Percentiles rank a stretch among this genome's conserved stretches.
Evolutionary conservation across 2,329 filamentous ascomycete genomes (phyloP).

Genomic region (Sclerotinia borealis): DNA sequence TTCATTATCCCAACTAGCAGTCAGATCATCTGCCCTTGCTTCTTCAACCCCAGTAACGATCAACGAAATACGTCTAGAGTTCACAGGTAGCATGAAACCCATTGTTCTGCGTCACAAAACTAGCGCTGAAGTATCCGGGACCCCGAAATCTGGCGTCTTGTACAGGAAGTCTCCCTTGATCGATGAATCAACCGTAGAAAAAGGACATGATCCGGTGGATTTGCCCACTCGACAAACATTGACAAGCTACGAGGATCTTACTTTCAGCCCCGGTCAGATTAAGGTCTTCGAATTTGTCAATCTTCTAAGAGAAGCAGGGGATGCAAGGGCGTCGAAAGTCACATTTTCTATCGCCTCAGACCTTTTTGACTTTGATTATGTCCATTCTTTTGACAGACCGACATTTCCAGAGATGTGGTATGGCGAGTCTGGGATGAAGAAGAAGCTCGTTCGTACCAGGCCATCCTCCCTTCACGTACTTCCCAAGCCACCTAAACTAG

Average conservation of each 20-base stretch:
- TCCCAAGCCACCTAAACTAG: conserved; percentile 88
- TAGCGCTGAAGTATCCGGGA: not conserved
- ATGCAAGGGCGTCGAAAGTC: conserved; percentile 60
- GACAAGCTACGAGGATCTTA: conserved; percentile 58
- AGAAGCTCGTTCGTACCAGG: conserved; percentile 43
- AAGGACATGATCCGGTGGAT: conserved; percentile 1
- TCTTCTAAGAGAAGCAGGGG: conserved; percentile 75
- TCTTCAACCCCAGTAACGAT: conserved; percentile 48
- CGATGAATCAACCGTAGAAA: conserved; percentile 16
- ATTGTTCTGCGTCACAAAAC: conserved; percentile 41
- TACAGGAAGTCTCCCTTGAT: conserved; percentile 21
- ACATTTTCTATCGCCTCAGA: conserved; percentile 58
- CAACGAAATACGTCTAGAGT: conserved; percentile 46
- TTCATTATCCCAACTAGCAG: conserved; percentile 50
- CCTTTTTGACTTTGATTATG: conserved; percentile 62
- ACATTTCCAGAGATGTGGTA: conserved; percentile 46
- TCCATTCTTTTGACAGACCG: conserved; percentile 45
- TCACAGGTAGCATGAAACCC: conserved; percentile 52
- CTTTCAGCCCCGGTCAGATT: conserved; percentile 58
- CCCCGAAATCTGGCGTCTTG: not conserved
- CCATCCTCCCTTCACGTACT: conserved; percentile 62
- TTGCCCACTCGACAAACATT: conserved; percentile 33
- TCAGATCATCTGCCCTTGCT: conserved; percentile 50
- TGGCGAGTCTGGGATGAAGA: conserved; percentile 38
- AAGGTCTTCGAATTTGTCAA: conserved; percentile 67